phyloP scores from a whole-genome alignment of 208 protist species.

The Novymonas esmeraldas region DNA sequence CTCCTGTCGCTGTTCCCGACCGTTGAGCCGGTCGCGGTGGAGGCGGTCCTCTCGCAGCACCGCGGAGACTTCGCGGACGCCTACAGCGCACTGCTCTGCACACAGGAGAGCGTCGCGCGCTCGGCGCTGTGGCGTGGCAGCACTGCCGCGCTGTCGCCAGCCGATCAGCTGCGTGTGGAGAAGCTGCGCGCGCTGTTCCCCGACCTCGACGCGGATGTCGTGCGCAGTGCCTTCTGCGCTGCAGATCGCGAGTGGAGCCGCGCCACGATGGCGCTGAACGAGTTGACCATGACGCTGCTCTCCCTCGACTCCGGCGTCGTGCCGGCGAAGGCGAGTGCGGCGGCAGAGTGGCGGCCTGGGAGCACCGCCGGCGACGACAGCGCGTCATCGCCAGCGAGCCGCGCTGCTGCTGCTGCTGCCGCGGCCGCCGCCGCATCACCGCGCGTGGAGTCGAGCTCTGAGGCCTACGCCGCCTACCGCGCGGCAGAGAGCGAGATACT shows the following conservation, averaged over 20 bases:
- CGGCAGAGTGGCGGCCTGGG: neutral
- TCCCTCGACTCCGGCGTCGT: constrained; percentile 14
- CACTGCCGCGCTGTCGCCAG: constrained; percentile 37
- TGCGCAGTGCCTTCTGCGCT: constrained; percentile 49
- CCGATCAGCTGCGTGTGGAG: constrained; percentile 47
- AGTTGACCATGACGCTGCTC: constrained; percentile 50
- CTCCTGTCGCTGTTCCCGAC: constrained; percentile 71
- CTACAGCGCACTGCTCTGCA: constrained; percentile 64
- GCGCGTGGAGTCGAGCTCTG: constrained; percentile 24
- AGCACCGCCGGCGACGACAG: neutral
- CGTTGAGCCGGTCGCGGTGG: constrained; percentile 43
- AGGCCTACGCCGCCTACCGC: constrained; percentile 37
- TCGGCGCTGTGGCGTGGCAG: constrained; percentile 39
- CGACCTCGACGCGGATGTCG: constrained; percentile 43
- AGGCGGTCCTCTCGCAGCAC: constrained; percentile 52
- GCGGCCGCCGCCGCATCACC: neutral
- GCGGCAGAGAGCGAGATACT: constrained; percentile 46
- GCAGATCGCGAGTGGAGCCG: constrained; percentile 33
- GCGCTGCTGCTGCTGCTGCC: too few relatives aligned
- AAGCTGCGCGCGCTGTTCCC: constrained; percentile 67
- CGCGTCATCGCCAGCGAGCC: too few relatives aligned
- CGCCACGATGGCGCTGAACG: constrained; percentile 52
- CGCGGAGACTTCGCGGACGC: constrained; percentile 54
- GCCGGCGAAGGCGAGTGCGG: neutral
- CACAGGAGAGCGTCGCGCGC: constrained; percentile 48